Evolutionary conservation across 305 asterid genomes (phyloP).

Genomic region (Stenogyne calaminthoides): DNA sequence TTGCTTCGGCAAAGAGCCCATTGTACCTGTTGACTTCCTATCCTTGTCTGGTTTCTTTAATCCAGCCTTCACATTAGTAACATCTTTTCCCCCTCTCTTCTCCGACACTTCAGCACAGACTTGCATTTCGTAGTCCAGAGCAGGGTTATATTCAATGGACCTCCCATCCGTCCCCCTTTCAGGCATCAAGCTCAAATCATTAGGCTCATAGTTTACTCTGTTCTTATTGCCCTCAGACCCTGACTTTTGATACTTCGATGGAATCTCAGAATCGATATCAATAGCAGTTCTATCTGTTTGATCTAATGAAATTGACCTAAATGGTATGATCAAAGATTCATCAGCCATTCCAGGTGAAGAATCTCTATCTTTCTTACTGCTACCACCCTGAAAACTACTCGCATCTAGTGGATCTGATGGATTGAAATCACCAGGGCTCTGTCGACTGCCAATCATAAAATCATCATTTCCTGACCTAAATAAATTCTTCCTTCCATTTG

Average conservation of each 20-base stretch:
- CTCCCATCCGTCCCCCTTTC: conserved; percentile 67
- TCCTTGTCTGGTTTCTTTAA: conserved; percentile 58
- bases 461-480: conserved; percentile 58
- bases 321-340: conserved; percentile 74
- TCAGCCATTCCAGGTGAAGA: conserved; percentile 58
- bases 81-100: conserved; percentile 49
- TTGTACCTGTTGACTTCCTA: conserved; percentile 55
- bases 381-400: conserved; percentile 45
- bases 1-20: conserved; percentile 58
- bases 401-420: conserved; percentile 55
- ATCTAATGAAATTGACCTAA: conserved; percentile 70
- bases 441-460: conserved; percentile 55
- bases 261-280: conserved; percentile 77
- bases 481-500: conserved; percentile 55
- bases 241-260: conserved; percentile 51
- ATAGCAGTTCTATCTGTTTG: conserved; percentile 57
- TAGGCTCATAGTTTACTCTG: conserved; percentile 65
- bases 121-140: conserved; percentile 85
- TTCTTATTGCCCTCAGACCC: conserved; percentile 48
- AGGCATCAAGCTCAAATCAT: conserved; percentile 85
- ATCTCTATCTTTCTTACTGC: conserved; percentile 45
- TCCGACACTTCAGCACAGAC: conserved; percentile 49
- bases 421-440: conserved; percentile 42
- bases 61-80: conserved; percentile 43
- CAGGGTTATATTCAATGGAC: conserved; percentile 62